Evolutionary conservation across 2,329 filamentous ascomycete species (phyloP), one percentile per base, ranked within the genome.

Genomic region (Hansfordia pulvinata): DNA sequence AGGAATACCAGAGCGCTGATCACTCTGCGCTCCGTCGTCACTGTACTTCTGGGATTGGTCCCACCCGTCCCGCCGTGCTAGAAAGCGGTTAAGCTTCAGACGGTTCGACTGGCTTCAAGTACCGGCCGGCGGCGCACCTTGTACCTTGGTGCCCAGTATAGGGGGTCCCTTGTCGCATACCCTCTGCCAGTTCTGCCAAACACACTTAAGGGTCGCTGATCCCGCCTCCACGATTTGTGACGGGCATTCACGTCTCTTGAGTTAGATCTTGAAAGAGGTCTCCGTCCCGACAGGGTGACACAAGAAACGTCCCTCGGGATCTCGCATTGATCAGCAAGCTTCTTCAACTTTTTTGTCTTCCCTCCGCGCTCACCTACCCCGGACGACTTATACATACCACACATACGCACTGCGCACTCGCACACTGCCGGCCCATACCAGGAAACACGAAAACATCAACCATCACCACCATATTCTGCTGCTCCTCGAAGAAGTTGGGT

Each of bases 181-280:
- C n/a, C n/a, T n/a, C n/a, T n/a, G n/a, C n/a, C n/a, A n/a, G n/a
- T n/a, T n/a, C 45, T 46, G 44, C 43, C 40, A 44, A 43, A 46
- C 54, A 58, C 61, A 67, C 63, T 64, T 68, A 68, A 68, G 65
- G 59, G 57, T 60, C 59, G 64, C 62, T 66, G 64, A 69, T 69
- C 64, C 64, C 62, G 59, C 49, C 48, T 46, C 40, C 37, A 38
- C 40, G 35, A 38, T 37, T 52, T 50, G 45, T 46, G 46, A 52
- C 53, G 40, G 43, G 47, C 50, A 9, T 41, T 48, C n/a, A n/a
- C n/a, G n/a, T n/a, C n/a, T 44, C 39, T 43, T 45, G 41, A 40
- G 39, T 38, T 43, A 43, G 44, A 44, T 42, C 42, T 46, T 40
- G 36, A 44, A 37, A 46, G 26, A 30, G 40, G 42, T 49, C 44